Conservation (phyloP, 176 grass and related monocot species). For the Raddia guianensis region DNA sequence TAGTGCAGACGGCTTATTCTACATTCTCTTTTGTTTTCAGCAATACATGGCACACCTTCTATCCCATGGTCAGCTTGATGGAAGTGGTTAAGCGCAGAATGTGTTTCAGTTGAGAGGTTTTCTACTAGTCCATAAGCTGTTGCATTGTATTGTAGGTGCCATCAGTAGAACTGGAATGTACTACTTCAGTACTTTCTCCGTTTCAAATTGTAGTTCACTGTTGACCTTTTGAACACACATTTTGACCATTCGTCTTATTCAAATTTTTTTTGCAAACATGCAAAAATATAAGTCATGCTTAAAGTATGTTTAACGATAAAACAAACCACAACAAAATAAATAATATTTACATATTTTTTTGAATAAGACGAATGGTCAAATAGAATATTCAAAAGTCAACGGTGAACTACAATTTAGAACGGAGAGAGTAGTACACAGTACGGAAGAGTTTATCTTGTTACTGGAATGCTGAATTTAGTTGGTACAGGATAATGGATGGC, state of each 20-base stretch:
- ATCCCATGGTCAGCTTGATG: slow-evolving; percentile 74
- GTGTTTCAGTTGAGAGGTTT: background rate
- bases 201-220: too few relatives aligned
- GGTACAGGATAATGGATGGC: background rate
- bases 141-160: background rate
- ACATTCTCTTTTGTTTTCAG: slow-evolving; percentile 39
- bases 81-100: slow-evolving; percentile 49
- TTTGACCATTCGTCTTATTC: too few relatives aligned
- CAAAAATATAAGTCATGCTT: too few relatives aligned
- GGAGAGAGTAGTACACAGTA: background rate
- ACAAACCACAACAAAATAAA: too few relatives aligned
- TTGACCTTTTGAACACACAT: too few relatives aligned
- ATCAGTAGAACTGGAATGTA: background rate
- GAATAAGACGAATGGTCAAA: too few relatives aligned
- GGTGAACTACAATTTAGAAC: too few relatives aligned
- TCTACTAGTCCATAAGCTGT: background rate
- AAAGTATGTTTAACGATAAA: too few relatives aligned
- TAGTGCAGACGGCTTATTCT: too few relatives aligned
- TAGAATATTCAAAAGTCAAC: too few relatives aligned
- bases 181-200: background rate
- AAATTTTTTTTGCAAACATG: too few relatives aligned
- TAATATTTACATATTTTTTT: too few relatives aligned
- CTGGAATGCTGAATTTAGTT: background rate
- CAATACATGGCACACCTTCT: slow-evolving; percentile 92
- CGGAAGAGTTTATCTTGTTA: background rate